Conservation (phyloP, 2,329 filamentous ascomycete genomes). For the Capronia epimyces region DNA sequence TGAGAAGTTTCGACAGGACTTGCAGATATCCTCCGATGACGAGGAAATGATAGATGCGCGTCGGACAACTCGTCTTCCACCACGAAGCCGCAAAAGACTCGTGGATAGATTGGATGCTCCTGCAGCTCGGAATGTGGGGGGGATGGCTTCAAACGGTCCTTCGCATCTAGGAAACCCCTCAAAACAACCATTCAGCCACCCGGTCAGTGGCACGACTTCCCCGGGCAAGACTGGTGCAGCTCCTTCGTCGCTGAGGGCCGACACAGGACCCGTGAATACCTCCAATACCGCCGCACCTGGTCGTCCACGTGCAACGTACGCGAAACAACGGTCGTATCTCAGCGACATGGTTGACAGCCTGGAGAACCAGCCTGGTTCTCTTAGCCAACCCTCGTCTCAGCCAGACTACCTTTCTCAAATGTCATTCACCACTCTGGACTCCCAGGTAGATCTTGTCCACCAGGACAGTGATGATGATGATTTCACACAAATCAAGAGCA, state of each 20-base stretch:
- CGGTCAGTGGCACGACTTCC: not conserved
- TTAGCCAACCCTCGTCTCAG: conserved; percentile 23
- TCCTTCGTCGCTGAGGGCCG: not conserved
- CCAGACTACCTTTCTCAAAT: conserved; percentile 10
- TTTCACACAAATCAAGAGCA: conserved; percentile 47
- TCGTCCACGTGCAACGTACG: conserved; percentile 47
- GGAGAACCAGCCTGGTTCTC: conserved; percentile 11
- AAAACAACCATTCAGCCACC: conserved; percentile 1
- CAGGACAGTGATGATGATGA: conserved; percentile 44
- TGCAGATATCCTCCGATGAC: conserved; percentile 12
- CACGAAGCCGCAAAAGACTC: conserved; percentile 14
- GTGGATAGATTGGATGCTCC: conserved; percentile 26
- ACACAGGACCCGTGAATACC: conserved; percentile 4
- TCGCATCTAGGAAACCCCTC: not conserved
- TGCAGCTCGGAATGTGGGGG: conserved; percentile 5
- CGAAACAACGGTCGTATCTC: conserved; percentile 55
- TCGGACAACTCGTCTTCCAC: not conserved
- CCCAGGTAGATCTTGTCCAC: conserved; percentile 24
- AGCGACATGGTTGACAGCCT: conserved; percentile 44
- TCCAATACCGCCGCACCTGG: conserved; percentile 2
- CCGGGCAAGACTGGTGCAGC: not conserved
- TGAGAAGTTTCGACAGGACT: conserved; percentile 4
- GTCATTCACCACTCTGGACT: conserved; percentile 12
- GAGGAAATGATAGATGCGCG: conserved; percentile 13
- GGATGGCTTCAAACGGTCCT: not conserved